These are phyloP conservation scores for Tetradesmus obliquus DNA, from an alignment of 139 green algal genomes.

Conservation along the genomic window DNA sequence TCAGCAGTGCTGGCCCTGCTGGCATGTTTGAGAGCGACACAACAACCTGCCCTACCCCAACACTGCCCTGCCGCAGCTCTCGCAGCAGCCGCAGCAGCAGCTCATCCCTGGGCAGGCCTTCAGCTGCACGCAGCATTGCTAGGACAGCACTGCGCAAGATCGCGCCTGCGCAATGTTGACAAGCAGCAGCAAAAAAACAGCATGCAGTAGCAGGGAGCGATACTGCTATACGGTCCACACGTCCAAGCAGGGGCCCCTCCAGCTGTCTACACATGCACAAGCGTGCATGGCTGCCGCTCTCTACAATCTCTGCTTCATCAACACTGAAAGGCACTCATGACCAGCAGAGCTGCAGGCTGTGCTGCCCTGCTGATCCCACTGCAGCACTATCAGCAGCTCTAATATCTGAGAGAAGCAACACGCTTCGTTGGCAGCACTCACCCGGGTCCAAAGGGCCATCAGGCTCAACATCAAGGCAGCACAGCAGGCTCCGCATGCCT, in stretches of 20 bases:
- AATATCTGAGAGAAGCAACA: too few relatives aligned
- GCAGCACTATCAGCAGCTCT: background rate
- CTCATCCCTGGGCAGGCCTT: background rate
- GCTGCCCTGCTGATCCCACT: background rate
- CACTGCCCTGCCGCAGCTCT: background rate
- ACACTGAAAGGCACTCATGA: background rate
- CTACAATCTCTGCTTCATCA: background rate
- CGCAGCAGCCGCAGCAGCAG: background rate
- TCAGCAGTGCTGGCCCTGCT: background rate
- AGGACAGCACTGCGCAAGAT: background rate
- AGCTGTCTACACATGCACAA: too few relatives aligned
- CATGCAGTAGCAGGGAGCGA: background rate
- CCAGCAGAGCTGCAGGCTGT: background rate
- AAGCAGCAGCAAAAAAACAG: background rate
- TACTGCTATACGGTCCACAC: background rate
- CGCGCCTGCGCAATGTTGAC: background rate
- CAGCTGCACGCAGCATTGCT: background rate
- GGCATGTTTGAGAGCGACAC: background rate
- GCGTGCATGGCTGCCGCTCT: background rate
- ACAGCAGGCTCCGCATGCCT: background rate
- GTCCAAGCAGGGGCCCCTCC: too few relatives aligned
- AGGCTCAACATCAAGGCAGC: background rate
- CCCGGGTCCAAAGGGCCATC: too few relatives aligned
- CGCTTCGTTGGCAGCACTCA: too few relatives aligned
- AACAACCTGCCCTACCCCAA: background rate